Evolutionary conservation across 768 basidiomycete species (phyloP), one percentile per base, ranked within the genome.

Genomic region (Termitomyces sp.): DNA sequence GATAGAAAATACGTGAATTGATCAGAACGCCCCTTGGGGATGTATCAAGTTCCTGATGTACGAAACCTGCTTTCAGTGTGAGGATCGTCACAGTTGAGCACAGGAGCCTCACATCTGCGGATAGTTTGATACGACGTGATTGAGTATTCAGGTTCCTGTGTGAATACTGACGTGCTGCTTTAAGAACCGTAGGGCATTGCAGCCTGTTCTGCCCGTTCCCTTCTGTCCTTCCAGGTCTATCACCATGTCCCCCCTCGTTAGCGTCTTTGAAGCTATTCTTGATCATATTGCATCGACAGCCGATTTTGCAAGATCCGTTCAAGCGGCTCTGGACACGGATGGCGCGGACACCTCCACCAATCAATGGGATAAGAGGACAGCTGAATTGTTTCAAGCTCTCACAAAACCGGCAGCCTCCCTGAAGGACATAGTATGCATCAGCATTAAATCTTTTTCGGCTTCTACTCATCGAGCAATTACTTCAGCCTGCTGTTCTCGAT

Each of bases 401-500:
- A 37, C 17, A 14, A 70, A 69, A 37, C 73, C 73, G 2, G 66
- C 72, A 1, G 63, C 76, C 43, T 62, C 56, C 6, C 57, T 63
- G 5, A 37, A 63, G 1, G 75, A 77, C 61, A 60, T 76, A 61
- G 79, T 79, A 62, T 56, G 70, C 65, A 5, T 48, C 34, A 34
- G 37, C n/a, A 20, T 32, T 1, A 17, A 12, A 47, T 34, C 5
- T n/a, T 4, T 32, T 4, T n/a, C 2, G 20, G n/a, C 36, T 17
- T 40, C 34, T 37, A 29, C 42, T 60, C 17, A 49, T 31, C 20
- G 3, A 29, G 54, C 11, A 12, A 20, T 50, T 29, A 42, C 10
- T 36, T 20, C 37, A 87, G 86, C 76, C 77, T 34, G 83, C 82
- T 14, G 76, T 80, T 56, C 59, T 72, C 38, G 81, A 89, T 69